Conservation (phyloP, 345 rosid genomes). For the Rhodomyrtus tomentosa region DNA sequence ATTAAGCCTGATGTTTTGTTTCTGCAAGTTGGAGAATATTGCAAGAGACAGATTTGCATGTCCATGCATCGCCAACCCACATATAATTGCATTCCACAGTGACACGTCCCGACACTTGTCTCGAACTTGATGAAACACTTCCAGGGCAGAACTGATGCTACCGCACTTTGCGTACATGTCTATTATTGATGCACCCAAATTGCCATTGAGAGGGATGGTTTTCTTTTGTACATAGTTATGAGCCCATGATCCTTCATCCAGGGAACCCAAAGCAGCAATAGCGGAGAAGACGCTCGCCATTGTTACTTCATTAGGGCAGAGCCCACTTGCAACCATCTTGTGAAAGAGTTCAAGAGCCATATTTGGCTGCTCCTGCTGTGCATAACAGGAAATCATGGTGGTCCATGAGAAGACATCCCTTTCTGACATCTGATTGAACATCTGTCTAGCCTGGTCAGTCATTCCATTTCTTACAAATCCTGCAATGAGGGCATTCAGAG, state of each 20-base stretch:
- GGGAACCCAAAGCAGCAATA: slow-evolving; percentile 39
- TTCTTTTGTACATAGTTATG: slow-evolving; percentile 32
- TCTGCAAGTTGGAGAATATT: slow-evolving; percentile 40
- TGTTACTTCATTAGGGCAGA: slow-evolving; percentile 58
- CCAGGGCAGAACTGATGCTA: slow-evolving; percentile 48
- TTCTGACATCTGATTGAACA: slow-evolving; percentile 48
- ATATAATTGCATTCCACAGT: slow-evolving; percentile 84
- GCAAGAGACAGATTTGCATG: slow-evolving; percentile 41
- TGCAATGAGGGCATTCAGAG: slow-evolving; percentile 58
- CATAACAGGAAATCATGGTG: slow-evolving; percentile 61
- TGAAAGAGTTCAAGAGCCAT: slow-evolving; percentile 47
- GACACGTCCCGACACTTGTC: slow-evolving; percentile 34
- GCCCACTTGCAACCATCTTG: slow-evolving; percentile 42
- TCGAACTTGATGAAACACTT: slow-evolving; percentile 36
- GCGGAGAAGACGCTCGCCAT: slow-evolving; percentile 80
- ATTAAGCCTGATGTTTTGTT: slow-evolving; percentile 28
- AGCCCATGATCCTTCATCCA: slow-evolving; percentile 57
- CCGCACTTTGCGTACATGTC: slow-evolving; percentile 98
- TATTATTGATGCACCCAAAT: slow-evolving; percentile 64
- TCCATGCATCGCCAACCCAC: slow-evolving; percentile 70
- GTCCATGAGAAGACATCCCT: slow-evolving; percentile 84
- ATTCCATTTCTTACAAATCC: slow-evolving; percentile 52
- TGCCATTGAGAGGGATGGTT: slow-evolving; percentile 40
- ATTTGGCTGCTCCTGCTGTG: slow-evolving; percentile 39
- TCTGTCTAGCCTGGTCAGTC: slow-evolving; percentile 41